Evolutionary conservation across 345 rosid genomes (phyloP).

Genomic region (Pseudoturritis turrita): DNA sequence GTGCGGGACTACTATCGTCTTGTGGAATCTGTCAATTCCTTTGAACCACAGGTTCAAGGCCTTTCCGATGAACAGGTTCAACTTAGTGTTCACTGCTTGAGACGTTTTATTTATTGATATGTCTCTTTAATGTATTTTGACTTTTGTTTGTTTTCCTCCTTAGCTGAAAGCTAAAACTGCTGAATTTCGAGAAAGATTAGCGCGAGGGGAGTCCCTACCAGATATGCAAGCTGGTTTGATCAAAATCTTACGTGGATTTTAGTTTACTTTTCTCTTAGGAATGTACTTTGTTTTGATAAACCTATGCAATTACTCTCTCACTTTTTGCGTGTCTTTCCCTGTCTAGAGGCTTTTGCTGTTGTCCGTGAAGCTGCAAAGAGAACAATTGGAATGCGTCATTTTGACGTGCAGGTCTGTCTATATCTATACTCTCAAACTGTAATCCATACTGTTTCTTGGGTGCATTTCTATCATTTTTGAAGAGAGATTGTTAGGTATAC

Average conservation of each 20-base stretch:
- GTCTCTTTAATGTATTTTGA: background rate
- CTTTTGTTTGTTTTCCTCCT: background rate
- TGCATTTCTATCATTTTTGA: background rate
- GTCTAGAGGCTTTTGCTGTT: slow-evolving; percentile 84
- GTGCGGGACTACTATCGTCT: slow-evolving; percentile 83
- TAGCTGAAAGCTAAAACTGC: slow-evolving; percentile 76
- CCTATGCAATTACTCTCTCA: background rate
- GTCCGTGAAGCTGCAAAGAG: slow-evolving; percentile 97
- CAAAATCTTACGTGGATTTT: background rate
- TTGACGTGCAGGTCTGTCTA: slow-evolving; percentile 83
- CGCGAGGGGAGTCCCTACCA: slow-evolving; percentile 58
- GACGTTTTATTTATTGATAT: background rate
- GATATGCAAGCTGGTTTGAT: slow-evolving; percentile 84
- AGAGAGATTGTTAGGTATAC: slow-evolving; percentile 13
- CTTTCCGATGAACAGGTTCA: slow-evolving; percentile 81
- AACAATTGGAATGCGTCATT: slow-evolving; percentile 99
- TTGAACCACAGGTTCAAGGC: slow-evolving; percentile 51
- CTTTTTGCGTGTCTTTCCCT: background rate
- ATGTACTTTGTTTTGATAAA: background rate
- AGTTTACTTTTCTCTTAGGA: background rate
- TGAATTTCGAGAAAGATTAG: slow-evolving; percentile 66
- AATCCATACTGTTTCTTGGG: background rate
- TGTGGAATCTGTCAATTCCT: slow-evolving; percentile 57
- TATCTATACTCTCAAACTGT: background rate
- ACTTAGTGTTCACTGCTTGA: slow-evolving; percentile 5